phyloP scores from a whole-genome alignment of 345 rosid genomes.

The Nephelium lappaceum region DNA sequence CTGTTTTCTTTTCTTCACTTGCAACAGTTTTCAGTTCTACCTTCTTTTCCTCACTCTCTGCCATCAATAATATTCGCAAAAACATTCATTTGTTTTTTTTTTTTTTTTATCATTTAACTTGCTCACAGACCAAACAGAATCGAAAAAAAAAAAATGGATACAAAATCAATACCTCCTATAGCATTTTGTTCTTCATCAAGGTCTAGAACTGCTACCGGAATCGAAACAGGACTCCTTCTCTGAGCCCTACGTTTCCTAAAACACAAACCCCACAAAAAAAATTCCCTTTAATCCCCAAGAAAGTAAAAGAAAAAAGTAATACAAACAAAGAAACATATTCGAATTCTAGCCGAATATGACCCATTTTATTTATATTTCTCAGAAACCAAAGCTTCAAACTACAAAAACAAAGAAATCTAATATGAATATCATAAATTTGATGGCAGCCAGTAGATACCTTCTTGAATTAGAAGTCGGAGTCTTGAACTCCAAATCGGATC shows the following conservation, averaged over 20 bases:
- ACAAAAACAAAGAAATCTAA: background rate
- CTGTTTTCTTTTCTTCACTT: constrained; percentile 28
- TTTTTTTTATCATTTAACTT: background rate
- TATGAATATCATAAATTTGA: background rate
- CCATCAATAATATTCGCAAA: background rate
- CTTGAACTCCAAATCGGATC: constrained; percentile 55
- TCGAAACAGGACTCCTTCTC: constrained; percentile 43
- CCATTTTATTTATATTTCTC: background rate
- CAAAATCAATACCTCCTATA: constrained; percentile 35
- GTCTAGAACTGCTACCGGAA: constrained; percentile 51
- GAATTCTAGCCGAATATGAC: background rate
- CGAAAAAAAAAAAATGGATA: background rate
- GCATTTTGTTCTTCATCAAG: constrained; percentile 58
- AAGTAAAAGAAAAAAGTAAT: background rate
- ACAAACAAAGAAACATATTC: background rate
- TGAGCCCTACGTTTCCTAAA: constrained; percentile 61
- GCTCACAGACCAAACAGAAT: constrained; percentile 21
- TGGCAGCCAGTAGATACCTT: constrained; percentile 46
- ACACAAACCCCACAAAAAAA: constrained; percentile 9
- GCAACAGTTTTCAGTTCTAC: constrained; percentile 24
- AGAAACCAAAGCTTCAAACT: background rate
- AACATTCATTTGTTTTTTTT: constrained; percentile 11
- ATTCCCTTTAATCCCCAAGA: constrained; percentile 10
- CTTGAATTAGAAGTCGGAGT: constrained; percentile 73
- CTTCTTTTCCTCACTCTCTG: constrained; percentile 38